phyloP scores from a whole-genome alignment of 2,329 filamentous ascomycete genomes.

The Podosphaera aphanis region DNA sequence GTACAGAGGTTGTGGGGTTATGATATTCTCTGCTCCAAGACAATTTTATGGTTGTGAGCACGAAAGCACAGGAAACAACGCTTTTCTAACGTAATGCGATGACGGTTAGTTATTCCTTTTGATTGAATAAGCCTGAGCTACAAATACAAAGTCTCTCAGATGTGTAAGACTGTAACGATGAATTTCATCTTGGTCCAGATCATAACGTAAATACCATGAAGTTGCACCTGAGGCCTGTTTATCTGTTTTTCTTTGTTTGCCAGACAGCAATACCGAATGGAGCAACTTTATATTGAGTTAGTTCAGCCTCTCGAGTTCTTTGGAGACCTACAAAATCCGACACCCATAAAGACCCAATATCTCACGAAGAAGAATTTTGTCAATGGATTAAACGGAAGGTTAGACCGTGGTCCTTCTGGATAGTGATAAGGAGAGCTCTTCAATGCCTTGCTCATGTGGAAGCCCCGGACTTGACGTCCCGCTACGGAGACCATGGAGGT shows the following conservation, averaged over 20 bases:
- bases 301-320: background rate
- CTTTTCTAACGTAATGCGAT: no score
- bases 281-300: conserved; percentile 15
- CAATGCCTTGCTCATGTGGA: conserved; percentile 73
- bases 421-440: conserved; percentile 91
- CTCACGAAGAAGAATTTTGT: conserved; percentile 61
- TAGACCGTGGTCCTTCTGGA: conserved; percentile 81
- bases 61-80: no score
- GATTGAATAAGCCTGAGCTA: no score
- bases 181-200: no score
- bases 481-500: conserved; percentile 42
- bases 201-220: background rate
- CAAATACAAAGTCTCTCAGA: no score
- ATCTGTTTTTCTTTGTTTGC: conserved; percentile 20
- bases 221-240: background rate
- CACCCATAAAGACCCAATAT: conserved; percentile 56
- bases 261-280: conserved; percentile 36
- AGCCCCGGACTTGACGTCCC: conserved; percentile 46
- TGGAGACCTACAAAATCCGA: conserved; percentile 23
- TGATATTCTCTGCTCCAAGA: no score
- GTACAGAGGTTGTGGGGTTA: no score
- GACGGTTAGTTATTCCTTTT: no score
- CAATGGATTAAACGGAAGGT: conserved; percentile 91
- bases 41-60: no score
- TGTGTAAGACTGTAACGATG: no score